A percentile compares a stretch with the other conserved stretches of the same genome.
Evolutionary conservation across 805 yeast genomes (phyloP).

Genomic region (Blastobotrys peoriensis): DNA sequence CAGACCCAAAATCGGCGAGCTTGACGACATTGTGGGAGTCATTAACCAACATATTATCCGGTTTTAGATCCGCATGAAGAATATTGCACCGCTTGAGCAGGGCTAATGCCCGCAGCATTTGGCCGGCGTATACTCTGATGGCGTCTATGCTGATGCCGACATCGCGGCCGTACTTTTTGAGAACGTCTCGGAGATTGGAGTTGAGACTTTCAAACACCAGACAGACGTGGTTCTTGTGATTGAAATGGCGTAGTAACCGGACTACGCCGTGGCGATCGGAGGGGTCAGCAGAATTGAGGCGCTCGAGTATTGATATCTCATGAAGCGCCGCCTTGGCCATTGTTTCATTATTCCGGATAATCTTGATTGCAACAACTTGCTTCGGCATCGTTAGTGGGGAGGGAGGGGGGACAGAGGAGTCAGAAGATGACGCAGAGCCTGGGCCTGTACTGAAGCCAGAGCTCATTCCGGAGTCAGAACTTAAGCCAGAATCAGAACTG

Average conservation of each 20-base stretch:
- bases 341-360: constrained; percentile 64
- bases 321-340: constrained; percentile 63
- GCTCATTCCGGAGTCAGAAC: too few species aligned
- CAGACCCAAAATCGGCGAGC: constrained; percentile 87
- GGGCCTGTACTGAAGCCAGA: too few species aligned
- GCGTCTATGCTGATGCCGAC: constrained; percentile 70
- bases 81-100: constrained; percentile 64
- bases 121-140: constrained; percentile 62
- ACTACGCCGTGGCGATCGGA: constrained; percentile 57
- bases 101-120: constrained; percentile 62
- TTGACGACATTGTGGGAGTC: constrained; percentile 58
- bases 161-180: constrained; percentile 77
- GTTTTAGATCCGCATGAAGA: constrained; percentile 88
- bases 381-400: too few species aligned
- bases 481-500: too few species aligned
- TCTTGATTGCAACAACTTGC: constrained; percentile 53
- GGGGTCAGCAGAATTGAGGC: constrained; percentile 56
- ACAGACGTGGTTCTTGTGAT: constrained; percentile 82
- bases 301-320: constrained; percentile 73
- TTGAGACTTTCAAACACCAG: constrained; percentile 78
- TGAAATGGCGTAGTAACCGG: constrained; percentile 64
- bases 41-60: constrained; percentile 78
- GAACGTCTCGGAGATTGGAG: constrained; percentile 65
- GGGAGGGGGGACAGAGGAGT: constrained; percentile 7
- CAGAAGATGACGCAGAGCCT: background rate